These are phyloP conservation scores for Penicillium nordicum DNA, from an alignment of 2,329 filamentous ascomycete species.

Conservation along the genomic window DNA sequence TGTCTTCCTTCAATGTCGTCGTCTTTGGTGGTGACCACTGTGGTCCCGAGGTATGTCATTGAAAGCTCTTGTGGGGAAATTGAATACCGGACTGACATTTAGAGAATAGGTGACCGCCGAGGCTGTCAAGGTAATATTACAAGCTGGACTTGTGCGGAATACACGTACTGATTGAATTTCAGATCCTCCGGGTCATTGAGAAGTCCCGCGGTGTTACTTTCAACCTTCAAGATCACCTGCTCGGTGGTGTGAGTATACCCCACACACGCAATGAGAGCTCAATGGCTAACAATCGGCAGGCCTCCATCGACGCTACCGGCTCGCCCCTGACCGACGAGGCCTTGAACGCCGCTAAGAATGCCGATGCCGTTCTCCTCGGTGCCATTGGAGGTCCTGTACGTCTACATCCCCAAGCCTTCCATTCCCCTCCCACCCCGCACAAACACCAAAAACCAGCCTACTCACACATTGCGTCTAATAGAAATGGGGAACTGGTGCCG, in stretches of 20 bases:
- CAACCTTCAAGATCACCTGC: constrained; percentile 82
- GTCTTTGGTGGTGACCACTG: constrained; percentile 82
- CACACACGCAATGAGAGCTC: background rate
- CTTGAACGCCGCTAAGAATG: constrained; percentile 75
- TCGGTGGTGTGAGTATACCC: constrained; percentile 76
- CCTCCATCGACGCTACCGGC: constrained; percentile 80
- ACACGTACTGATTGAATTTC: constrained; percentile 2
- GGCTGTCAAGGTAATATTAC: constrained; percentile 70
- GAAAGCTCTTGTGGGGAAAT: background rate
- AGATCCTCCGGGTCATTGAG: constrained; percentile 79
- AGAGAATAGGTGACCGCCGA: constrained; percentile 69
- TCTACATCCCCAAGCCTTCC: constrained; percentile 2
- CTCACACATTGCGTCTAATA: constrained; percentile 24
- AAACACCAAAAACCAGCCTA: background rate
- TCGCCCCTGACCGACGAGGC: constrained; percentile 77
- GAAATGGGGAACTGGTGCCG: constrained; percentile 87
- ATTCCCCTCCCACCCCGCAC: background rate
- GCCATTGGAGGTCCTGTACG: constrained; percentile 85
- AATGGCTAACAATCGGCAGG: constrained; percentile 49
- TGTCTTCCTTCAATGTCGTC: constrained; percentile 73
- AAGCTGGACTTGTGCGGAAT: background rate
- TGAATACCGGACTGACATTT: constrained; percentile 6
- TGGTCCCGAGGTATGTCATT: constrained; percentile 70
- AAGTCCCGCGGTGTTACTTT: constrained; percentile 70
- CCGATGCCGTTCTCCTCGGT: constrained; percentile 86